These are phyloP conservation scores for Saccharum spontaneum DNA, from an alignment of 176 grass and related monocot genomes.

Conservation along the genomic window DNA sequence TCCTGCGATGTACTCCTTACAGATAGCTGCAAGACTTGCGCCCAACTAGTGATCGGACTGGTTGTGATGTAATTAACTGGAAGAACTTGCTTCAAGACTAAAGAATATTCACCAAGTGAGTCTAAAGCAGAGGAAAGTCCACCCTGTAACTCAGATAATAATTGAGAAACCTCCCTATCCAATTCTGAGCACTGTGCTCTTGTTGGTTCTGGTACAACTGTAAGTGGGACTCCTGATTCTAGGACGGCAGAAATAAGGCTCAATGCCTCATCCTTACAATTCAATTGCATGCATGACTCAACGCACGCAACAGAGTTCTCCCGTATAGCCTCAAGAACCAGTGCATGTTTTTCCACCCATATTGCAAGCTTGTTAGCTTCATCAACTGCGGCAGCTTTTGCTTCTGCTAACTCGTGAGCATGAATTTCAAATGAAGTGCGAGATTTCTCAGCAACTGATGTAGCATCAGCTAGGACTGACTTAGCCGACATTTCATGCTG, in stretches of 20 bases:
- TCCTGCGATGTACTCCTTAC: slow-evolving; percentile 67
- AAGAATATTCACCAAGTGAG: slow-evolving; percentile 69
- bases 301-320: slow-evolving; percentile 52
- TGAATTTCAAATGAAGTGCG: slow-evolving; percentile 75
- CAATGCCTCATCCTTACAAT: slow-evolving; percentile 62
- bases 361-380: slow-evolving; percentile 65
- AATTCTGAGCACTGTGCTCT: slow-evolving; percentile 82
- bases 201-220: slow-evolving; percentile 92
- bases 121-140: slow-evolving; percentile 66
- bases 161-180: slow-evolving; percentile 81
- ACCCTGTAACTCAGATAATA: slow-evolving; percentile 80
- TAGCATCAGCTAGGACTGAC: slow-evolving; percentile 79
- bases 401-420: slow-evolving; percentile 69
- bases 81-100: slow-evolving; percentile 80
- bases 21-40: slow-evolving; percentile 88
- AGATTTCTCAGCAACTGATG: slow-evolving; percentile 68
- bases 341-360: slow-evolving; percentile 89
- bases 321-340: slow-evolving; percentile 72
- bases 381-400: slow-evolving; percentile 65
- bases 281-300: slow-evolving; percentile 44
- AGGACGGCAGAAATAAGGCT: slow-evolving; percentile 82
- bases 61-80: slow-evolving; percentile 75
- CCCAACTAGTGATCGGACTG: slow-evolving; percentile 85
- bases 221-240: slow-evolving; percentile 83
- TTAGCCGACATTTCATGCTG: slow-evolving; percentile 85